Evolutionary conservation across 768 basidiomycete genomes (phyloP).

Genomic region (Omphalotus guepiniiformis): DNA sequence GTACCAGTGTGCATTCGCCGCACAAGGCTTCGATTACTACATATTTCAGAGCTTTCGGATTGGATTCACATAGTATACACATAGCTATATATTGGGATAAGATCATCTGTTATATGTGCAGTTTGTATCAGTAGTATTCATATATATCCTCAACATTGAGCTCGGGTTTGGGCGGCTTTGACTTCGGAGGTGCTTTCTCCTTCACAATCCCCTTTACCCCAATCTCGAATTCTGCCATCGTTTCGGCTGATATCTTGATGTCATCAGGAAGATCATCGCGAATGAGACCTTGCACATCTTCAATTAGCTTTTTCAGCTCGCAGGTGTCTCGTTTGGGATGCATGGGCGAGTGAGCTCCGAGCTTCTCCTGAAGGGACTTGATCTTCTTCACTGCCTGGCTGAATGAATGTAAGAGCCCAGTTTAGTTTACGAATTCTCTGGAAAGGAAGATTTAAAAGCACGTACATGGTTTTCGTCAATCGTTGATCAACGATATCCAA

Average conservation of each 20-base stretch:
- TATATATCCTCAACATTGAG: slow-evolving; percentile 15
- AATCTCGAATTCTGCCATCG: slow-evolving; percentile 1
- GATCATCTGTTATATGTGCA: too few relatives aligned
- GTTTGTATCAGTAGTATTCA: too few relatives aligned
- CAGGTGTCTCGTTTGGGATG: not conserved
- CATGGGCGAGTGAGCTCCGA: slow-evolving; percentile 1
- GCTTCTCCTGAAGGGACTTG: not conserved
- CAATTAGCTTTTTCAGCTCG: not conserved
- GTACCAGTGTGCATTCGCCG: too few relatives aligned
- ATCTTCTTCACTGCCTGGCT: slow-evolving; percentile 1
- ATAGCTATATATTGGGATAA: too few relatives aligned
- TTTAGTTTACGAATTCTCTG: not conserved
- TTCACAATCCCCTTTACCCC: slow-evolving; percentile 4
- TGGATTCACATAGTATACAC: too few relatives aligned
- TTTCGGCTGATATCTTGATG: not conserved
- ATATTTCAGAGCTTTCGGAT: too few relatives aligned
- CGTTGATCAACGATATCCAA: not conserved
- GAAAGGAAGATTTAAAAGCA: not conserved
- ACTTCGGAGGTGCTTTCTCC: slow-evolving; percentile 10
- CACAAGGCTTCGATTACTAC: too few relatives aligned
- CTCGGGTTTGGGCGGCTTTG: slow-evolving; percentile 4
- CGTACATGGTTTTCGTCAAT: slow-evolving; percentile 2
- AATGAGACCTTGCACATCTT: not conserved
- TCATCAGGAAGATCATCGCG: not conserved
- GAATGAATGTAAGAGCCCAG: not conserved